These are phyloP conservation scores for Elongisporangium undulatum DNA, from an alignment of 352 stramenopile genomes.

Conservation along the genomic window DNA sequence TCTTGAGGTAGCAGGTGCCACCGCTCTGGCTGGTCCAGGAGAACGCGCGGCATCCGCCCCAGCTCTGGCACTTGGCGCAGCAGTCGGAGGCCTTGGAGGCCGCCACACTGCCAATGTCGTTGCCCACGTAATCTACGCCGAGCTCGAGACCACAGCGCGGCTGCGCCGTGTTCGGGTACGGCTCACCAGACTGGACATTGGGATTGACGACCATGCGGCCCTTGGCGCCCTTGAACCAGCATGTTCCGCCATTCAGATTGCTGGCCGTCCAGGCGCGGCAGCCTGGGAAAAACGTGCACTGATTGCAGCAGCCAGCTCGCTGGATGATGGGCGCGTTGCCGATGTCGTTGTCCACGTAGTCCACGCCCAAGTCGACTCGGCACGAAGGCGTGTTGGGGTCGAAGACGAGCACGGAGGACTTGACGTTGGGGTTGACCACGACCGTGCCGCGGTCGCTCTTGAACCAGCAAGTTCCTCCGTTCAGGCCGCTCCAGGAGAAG, in stretches of 20 bases:
- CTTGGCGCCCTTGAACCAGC: conserved; percentile 50
- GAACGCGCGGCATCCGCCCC: conserved; percentile 33
- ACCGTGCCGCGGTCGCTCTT: conserved; percentile 35
- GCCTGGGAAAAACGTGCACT: conserved; percentile 5
- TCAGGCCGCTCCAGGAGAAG: conserved; percentile 40
- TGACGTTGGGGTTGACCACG: conserved; percentile 13
- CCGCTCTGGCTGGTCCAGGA: conserved; percentile 44
- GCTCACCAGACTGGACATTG: conserved; percentile 5
- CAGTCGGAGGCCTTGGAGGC: conserved; percentile 12
- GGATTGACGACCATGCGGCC: conserved; percentile 15
- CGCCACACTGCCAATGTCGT: conserved; percentile 16
- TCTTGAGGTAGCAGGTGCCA: conserved; percentile 52
- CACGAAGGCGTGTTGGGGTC: conserved; percentile 7
- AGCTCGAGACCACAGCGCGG: conserved; percentile 22
- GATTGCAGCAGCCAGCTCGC: conserved; percentile 14
- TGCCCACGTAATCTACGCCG: conserved; percentile 14
- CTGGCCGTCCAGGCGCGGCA: conserved; percentile 8
- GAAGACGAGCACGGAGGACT: conserved; percentile 7
- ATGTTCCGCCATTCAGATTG: conserved; percentile 26
- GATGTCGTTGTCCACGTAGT: conserved; percentile 32
- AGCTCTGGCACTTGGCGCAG: conserved; percentile 22
- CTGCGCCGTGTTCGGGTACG: conserved; percentile 7
- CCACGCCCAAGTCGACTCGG: conserved; percentile 11
- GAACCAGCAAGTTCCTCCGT: conserved; percentile 52
- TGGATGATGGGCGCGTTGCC: conserved; percentile 8